Conservation (phyloP, 2,329 filamentous ascomycete genomes). For the Trichophaea hybrida region DNA sequence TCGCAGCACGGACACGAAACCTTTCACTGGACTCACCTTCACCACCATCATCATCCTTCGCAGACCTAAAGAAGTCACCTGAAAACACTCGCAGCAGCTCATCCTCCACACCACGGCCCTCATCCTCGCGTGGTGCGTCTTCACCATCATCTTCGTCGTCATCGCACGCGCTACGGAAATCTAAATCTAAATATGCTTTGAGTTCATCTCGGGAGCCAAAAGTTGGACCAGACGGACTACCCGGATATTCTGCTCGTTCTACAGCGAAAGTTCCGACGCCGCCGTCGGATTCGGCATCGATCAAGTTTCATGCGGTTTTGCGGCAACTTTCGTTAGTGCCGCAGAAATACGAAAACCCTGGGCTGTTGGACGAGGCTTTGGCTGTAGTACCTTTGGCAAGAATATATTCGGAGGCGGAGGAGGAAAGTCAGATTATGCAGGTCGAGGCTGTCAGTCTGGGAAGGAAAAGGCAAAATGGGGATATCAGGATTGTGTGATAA, state of each 20-base stretch:
- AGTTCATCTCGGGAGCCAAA: slow-evolving; percentile 15
- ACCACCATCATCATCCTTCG: slow-evolving; percentile 29
- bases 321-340: slow-evolving; percentile 77
- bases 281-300: slow-evolving; percentile 54
- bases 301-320: slow-evolving; percentile 68
- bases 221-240: slow-evolving; percentile 18
- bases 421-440: slow-evolving; percentile 74
- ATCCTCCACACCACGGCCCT: slow-evolving; percentile 26
- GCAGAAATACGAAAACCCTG: slow-evolving; percentile 90
- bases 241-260: neutral
- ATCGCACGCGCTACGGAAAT: slow-evolving; percentile 21
- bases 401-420: slow-evolving; percentile 86
- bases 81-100: slow-evolving; percentile 8
- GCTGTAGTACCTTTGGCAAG: slow-evolving; percentile 74
- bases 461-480: slow-evolving; percentile 80
- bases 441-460: slow-evolving; percentile 74
- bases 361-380: slow-evolving; percentile 80
- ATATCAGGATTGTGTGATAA: slow-evolving; percentile 91
- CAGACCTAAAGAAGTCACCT: slow-evolving; percentile 5
- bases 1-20: slow-evolving; percentile 25
- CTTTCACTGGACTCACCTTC: slow-evolving; percentile 24
- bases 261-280: slow-evolving; percentile 46
- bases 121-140: slow-evolving; percentile 36
- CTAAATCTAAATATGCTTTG: slow-evolving; percentile 14
- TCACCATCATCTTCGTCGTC: slow-evolving; percentile 38